Conservation (phyloP, 2,329 filamentous ascomycete genomes). For the Cercospora sp. region DNA sequence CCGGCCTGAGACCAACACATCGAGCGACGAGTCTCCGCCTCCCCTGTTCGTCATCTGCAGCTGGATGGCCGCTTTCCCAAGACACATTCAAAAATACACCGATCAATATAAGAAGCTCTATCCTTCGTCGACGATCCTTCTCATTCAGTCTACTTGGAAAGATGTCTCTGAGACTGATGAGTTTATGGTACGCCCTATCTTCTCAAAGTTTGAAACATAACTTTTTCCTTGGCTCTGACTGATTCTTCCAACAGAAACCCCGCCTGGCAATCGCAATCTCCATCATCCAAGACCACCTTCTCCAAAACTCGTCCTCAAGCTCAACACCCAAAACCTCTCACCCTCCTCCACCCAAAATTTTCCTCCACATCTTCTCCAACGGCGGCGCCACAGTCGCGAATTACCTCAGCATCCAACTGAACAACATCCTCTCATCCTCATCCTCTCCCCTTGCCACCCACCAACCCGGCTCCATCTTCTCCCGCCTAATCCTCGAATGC, state of each 20-base stretch:
- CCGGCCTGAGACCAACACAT: background rate
- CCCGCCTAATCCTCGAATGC: slow-evolving; percentile 34
- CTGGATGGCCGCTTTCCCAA: slow-evolving; percentile 36
- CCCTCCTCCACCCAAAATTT: background rate
- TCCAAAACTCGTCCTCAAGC: background rate
- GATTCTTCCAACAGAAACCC: background rate
- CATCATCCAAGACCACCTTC: background rate
- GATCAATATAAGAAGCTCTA: slow-evolving; percentile 32
- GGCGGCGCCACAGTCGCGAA: slow-evolving; percentile 35
- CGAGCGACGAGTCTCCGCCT: background rate
- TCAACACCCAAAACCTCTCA: too few species aligned
- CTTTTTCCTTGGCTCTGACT: background rate
- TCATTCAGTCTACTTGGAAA: slow-evolving; percentile 32
- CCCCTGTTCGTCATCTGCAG: slow-evolving; percentile 17
- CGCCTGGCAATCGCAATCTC: slow-evolving; percentile 1
- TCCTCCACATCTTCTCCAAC: slow-evolving; percentile 35
- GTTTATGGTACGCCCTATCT: background rate
- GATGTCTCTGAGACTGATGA: slow-evolving; percentile 22
- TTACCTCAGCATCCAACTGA: slow-evolving; percentile 23
- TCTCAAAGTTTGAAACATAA: too few species aligned
- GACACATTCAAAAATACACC: slow-evolving; percentile 38
- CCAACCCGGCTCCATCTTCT: slow-evolving; percentile 15
- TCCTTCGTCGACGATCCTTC: slow-evolving; percentile 33
- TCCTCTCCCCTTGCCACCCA: background rate
- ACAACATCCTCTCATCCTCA: background rate